Base-by-base conservation (phyloP, 805 yeast species). In the Metschnikowia continentalis region DNA sequence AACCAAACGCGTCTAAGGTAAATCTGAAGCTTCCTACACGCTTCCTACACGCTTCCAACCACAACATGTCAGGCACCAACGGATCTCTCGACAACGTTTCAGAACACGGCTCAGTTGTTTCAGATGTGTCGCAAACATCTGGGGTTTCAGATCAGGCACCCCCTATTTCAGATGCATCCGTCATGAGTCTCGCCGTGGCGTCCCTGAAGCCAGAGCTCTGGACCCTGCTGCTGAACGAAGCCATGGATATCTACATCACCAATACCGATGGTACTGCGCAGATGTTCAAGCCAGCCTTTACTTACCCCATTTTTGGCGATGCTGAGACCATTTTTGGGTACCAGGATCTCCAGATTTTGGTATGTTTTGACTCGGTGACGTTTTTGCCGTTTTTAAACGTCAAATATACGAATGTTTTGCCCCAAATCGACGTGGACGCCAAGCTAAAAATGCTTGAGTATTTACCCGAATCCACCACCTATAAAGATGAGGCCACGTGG, bases 221-320 rank as follows among this genome's bases (percentile, higher is more conserved):
- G 96, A 86, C 92, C 0, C 63, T 70, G 6, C 81, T 88, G 2
- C 80, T 95, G 46, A 90, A 85, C 54, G 87, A 86, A 13, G 85
- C 82, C 0, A 67, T 88, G 15, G 74, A 77, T 43, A 64, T 90
- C 6, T 81, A 66, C 49, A 58, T 72, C 26, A 87, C 86, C 4
- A 84, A 81, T 52, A 75, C 79, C 2, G 69, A 75, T 2, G 83
- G 83, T 0, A 78, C 83, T 2, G 80, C 84, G 19, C 72, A 80
- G 3, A 61, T 64, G 23, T 90, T 91, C 71, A 70, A 77, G 36
- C 97, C 98, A 0, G 62, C 71, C 13, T 90, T 89, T 70, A 92
- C 98, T 1, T 94, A 94, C 66, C 96, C 97, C 2, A 86, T 94
- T 10, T 94, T 82, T 74, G 98, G 98, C 5, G 96, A 90, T 44